phyloP scores from a whole-genome alignment of 1,284 basidiomycete species.

The Cerrena zonata region DNA sequence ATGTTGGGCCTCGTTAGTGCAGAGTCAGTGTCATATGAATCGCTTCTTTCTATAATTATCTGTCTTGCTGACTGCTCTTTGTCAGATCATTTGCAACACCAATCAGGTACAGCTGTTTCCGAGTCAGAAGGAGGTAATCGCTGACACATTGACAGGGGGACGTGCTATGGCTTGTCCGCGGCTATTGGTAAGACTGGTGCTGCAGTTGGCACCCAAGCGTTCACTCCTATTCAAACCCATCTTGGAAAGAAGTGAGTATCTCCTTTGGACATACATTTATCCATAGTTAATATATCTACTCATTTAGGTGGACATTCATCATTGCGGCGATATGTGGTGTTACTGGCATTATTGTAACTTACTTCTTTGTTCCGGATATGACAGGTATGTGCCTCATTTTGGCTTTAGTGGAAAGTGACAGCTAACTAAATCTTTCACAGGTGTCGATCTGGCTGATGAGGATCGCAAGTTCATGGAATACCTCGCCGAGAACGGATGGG shows the following conservation, averaged over 20 bases:
- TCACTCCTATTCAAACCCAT: constrained; percentile 68
- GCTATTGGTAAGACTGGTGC: constrained; percentile 74
- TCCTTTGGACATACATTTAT: too few species aligned
- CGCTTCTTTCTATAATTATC: constrained; percentile 7
- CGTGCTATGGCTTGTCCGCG: constrained; percentile 66
- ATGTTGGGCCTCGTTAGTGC: constrained; percentile 66
- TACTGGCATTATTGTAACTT: constrained; percentile 58
- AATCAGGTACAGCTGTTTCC: constrained; percentile 39
- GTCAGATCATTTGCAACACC: constrained; percentile 60
- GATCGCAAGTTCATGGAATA: constrained; percentile 60
- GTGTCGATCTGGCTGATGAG: constrained; percentile 62
- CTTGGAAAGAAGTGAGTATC: constrained; percentile 55
- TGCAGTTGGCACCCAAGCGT: constrained; percentile 71
- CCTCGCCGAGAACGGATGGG: constrained; percentile 60
- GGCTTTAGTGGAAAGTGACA: not conserved
- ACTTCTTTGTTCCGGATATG: constrained; percentile 66
- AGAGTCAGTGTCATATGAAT: constrained; percentile 39
- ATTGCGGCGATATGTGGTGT: constrained; percentile 65
- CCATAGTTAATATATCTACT: too few species aligned
- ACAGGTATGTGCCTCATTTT: constrained; percentile 27
- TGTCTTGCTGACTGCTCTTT: constrained; percentile 5
- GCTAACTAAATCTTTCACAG: constrained; percentile 16
- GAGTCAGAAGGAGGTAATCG: not conserved
- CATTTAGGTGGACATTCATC: constrained; percentile 63
- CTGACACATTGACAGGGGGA: constrained; percentile 39